Conservation (phyloP, 768 basidiomycete species). For the Lactarius akahatsu region DNA sequence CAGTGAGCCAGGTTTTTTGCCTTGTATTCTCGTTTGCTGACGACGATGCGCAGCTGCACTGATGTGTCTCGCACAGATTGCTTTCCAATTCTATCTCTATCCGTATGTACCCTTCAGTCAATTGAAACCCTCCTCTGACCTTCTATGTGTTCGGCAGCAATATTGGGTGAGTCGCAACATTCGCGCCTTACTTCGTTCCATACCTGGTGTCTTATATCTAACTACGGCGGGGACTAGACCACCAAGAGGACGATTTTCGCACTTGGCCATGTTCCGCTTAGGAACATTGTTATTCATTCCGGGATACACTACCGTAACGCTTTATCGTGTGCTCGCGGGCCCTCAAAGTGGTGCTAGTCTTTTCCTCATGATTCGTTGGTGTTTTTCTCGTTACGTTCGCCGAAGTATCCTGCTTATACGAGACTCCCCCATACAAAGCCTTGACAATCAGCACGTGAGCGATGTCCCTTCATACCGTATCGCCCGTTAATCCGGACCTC, state of each 20-base stretch:
- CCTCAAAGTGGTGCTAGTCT: slow-evolving; percentile 67
- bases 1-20: slow-evolving; percentile 47
- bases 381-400: slow-evolving; percentile 9
- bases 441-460: slow-evolving; percentile 80
- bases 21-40: slow-evolving; percentile 16
- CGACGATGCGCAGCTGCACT: slow-evolving; percentile 61
- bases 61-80: slow-evolving; percentile 93
- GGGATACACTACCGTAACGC: slow-evolving; percentile 76
- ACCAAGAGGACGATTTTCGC: slow-evolving; percentile 79
- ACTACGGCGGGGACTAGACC: slow-evolving; percentile 46
- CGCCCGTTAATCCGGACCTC: background rate
- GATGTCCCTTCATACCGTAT: background rate
- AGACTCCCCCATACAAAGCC: slow-evolving; percentile 42
- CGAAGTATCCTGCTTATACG: slow-evolving; percentile 17
- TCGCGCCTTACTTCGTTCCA: background rate
- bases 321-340: slow-evolving; percentile 74
- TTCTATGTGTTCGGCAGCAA: slow-evolving; percentile 32
- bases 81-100: slow-evolving; percentile 89
- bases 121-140: slow-evolving; percentile 2
- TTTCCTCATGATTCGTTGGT: slow-evolving; percentile 76
- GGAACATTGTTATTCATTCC: slow-evolving; percentile 87
- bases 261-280: slow-evolving; percentile 86
- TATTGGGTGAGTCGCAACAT: slow-evolving; percentile 35
- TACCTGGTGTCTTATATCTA: background rate
- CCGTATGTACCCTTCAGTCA: slow-evolving; percentile 56